Evolutionary conservation across 495 filamentous ascomycete genomes (phyloP).

Genomic region (Neurospora sp.): DNA sequence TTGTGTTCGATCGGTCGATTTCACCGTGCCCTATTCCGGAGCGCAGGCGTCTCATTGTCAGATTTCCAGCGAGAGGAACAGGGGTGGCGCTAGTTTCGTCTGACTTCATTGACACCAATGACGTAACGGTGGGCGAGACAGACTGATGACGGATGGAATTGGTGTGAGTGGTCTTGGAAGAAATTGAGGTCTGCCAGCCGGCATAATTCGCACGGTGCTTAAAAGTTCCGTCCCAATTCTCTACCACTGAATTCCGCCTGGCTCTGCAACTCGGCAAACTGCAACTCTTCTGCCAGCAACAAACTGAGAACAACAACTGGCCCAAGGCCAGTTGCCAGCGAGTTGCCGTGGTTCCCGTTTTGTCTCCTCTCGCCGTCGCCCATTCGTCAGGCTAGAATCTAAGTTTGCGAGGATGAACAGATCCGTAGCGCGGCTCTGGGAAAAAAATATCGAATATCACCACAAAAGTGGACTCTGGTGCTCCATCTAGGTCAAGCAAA

Average conservation of each 20-base stretch:
- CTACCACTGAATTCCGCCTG: neutral
- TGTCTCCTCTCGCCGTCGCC: neutral
- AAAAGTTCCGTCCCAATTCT: slow-evolving; percentile 4
- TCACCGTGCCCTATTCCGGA: neutral
- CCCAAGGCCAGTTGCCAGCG: neutral
- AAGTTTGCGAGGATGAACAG: neutral
- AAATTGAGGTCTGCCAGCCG: neutral
- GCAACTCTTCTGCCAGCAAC: neutral
- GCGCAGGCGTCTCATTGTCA: neutral
- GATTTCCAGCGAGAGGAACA: neutral
- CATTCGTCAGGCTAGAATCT: neutral
- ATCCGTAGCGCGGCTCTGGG: neutral
- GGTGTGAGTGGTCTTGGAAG: slow-evolving; percentile 7
- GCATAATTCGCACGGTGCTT: slow-evolving; percentile 17
- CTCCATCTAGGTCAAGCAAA: neutral
- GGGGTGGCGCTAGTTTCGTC: slow-evolving; percentile 13
- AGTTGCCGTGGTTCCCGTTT: neutral
- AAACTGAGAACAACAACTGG: neutral
- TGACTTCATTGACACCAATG: slow-evolving; percentile 17
- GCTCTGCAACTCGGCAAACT: neutral
- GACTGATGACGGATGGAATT: slow-evolving; percentile 17
- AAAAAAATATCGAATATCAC: neutral
- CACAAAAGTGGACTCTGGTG: neutral
- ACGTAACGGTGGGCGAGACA: slow-evolving; percentile 19
- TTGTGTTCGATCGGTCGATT: neutral